A percentile compares a stretch with the other conserved stretches of the same genome.
Conservation (phyloP, 257 asterid genomes). For the Solanum tarijense region DNA sequence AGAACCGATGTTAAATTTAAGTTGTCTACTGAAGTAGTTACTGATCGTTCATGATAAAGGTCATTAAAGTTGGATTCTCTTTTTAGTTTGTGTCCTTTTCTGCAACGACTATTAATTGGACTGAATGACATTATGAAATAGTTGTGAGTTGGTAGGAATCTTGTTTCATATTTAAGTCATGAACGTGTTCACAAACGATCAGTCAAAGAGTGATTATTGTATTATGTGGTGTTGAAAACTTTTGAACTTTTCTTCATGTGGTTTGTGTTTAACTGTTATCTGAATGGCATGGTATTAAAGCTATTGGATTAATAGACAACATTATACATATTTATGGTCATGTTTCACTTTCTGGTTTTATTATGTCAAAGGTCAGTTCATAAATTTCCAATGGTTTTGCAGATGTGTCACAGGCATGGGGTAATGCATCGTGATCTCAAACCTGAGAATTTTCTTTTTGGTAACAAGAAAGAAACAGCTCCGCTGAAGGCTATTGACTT, state of each 20-base stretch:
- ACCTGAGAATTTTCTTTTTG: constrained; percentile 60
- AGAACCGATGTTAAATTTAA: background rate
- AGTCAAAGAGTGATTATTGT: background rate
- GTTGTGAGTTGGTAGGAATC: background rate
- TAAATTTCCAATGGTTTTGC: constrained; percentile 1
- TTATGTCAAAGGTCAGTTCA: background rate
- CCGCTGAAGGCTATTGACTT: constrained; percentile 58
- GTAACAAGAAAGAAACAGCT: constrained; percentile 55
- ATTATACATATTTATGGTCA: background rate
- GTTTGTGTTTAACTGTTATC: background rate
- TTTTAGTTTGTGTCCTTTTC: background rate
- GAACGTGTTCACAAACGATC: background rate
- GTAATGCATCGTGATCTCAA: constrained; percentile 68
- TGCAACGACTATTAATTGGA: background rate
- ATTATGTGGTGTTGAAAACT: background rate
- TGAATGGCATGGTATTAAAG: background rate
- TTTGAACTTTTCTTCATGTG: background rate
- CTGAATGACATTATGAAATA: background rate
- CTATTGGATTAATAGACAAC: background rate
- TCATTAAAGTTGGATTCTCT: background rate
- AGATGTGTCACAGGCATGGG: constrained; percentile 55
- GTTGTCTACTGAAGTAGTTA: background rate
- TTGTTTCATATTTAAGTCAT: background rate
- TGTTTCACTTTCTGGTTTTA: background rate
- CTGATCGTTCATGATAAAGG: background rate